Evolutionary conservation across 2,329 filamentous ascomycete genomes (phyloP).

Genomic region (Diaporthe citriasiana): DNA sequence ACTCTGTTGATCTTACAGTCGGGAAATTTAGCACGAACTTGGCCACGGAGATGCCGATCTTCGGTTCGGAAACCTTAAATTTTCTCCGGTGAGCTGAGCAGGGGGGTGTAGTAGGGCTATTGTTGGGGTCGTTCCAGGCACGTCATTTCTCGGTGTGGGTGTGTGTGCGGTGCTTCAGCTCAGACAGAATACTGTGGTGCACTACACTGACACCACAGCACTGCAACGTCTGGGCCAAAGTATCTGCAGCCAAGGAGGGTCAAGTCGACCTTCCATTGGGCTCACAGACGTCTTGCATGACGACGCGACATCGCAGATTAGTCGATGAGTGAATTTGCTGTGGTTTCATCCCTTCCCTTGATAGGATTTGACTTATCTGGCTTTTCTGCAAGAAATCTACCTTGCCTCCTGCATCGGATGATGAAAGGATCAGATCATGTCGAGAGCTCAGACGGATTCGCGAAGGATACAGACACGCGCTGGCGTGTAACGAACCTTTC

Average conservation of each 20-base stretch:
- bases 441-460: slow-evolving; percentile 15
- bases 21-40: slow-evolving; percentile 17
- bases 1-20: slow-evolving; percentile 5
- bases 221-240: slow-evolving; percentile 20
- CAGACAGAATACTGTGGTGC: not conserved
- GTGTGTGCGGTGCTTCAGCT: not conserved
- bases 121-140: too few species aligned
- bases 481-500: slow-evolving; percentile 1
- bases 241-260: slow-evolving; percentile 23
- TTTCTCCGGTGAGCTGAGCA: not conserved
- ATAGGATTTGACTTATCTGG: not conserved
- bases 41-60: slow-evolving; percentile 8
- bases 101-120: not conserved
- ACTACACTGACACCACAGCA: slow-evolving; percentile 8
- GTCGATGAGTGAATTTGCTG: not conserved
- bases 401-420: slow-evolving; percentile 6
- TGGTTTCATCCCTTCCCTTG: slow-evolving; percentile 21
- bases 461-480: slow-evolving; percentile 1
- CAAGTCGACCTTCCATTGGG: not conserved
- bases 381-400: slow-evolving; percentile 4
- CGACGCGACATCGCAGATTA: not conserved
- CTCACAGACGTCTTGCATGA: slow-evolving; percentile 20
- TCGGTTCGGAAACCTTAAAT: slow-evolving; percentile 10
- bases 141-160: not conserved
- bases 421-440: slow-evolving; percentile 15